Evolutionary conservation across 1,284 basidiomycete species (phyloP).

Genomic region (Cystobasidium sp.): DNA sequence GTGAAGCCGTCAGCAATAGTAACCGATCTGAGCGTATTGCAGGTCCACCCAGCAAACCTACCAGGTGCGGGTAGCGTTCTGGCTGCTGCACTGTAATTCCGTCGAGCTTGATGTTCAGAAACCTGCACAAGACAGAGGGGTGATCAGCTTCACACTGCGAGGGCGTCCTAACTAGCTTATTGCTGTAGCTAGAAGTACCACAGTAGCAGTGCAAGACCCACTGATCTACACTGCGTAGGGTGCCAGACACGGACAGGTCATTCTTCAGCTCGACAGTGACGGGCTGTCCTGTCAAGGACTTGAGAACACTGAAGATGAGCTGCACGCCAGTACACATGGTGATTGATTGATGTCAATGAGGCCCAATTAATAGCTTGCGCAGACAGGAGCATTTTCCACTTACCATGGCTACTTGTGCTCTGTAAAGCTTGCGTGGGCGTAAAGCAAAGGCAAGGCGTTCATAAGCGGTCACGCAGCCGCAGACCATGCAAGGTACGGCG

Average conservation of each 20-base stretch:
- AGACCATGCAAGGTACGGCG: too few relatives aligned
- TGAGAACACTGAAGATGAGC: conserved; percentile 98
- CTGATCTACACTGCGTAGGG: conserved; percentile 98
- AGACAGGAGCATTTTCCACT: too few relatives aligned
- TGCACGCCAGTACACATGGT: conserved; percentile 54
- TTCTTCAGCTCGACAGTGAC: conserved; percentile 99
- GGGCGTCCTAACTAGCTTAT: background rate
- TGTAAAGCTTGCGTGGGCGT: too few relatives aligned
- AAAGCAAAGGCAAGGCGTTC: too few relatives aligned
- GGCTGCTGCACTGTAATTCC: conserved; percentile 92
- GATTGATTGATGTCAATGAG: too few relatives aligned
- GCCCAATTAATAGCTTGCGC: too few relatives aligned
- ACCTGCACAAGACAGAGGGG: conserved; percentile 62
- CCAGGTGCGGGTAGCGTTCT: conserved; percentile 96
- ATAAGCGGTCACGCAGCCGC: too few relatives aligned
- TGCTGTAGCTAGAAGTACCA: background rate
- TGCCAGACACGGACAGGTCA: conserved; percentile 94
- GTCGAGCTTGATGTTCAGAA: conserved; percentile 95
- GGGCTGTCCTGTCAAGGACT: conserved; percentile 76
- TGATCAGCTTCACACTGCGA: background rate
- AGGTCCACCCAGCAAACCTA: conserved; percentile 59
- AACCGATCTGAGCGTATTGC: background rate
- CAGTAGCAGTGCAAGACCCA: conserved; percentile 59
- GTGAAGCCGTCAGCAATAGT: background rate
- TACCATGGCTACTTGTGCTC: too few relatives aligned